phyloP scores from a whole-genome alignment of 208 protist genomes.

The Acanthamoeba castellanii region DNA sequence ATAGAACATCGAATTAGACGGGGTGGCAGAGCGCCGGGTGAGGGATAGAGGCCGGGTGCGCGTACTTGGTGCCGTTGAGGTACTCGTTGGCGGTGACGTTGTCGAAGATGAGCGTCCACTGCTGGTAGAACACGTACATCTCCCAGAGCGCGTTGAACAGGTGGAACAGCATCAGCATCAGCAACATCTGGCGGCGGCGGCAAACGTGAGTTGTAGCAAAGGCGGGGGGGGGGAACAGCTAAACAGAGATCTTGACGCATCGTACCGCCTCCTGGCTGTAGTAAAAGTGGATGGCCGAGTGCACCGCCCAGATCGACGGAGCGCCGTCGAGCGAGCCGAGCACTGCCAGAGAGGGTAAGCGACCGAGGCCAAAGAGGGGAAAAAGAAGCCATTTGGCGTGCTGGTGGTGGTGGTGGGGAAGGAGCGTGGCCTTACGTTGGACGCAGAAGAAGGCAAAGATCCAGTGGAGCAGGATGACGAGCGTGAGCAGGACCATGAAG shows the following conservation, averaged over 20 bases:
- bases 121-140: slow-evolving; percentile 42
- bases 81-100: slow-evolving; percentile 47
- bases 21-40: not conserved
- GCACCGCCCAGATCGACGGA: not conserved
- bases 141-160: slow-evolving; percentile 37
- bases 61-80: not conserved
- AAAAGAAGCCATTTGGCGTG: not conserved
- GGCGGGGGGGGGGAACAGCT: not conserved
- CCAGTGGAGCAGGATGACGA: slow-evolving; percentile 88
- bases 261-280: not conserved
- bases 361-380: not conserved
- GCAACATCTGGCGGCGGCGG: not conserved
- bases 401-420: not conserved
- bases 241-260: not conserved
- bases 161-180: slow-evolving; percentile 36
- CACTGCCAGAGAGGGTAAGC: not conserved
- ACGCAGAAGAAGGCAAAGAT: slow-evolving; percentile 56
- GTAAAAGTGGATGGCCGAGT: slow-evolving; percentile 33
- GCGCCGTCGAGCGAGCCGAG: not conserved
- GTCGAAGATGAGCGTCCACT: not conserved
- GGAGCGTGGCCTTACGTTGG: not conserved
- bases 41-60: not conserved
- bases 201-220: not conserved
- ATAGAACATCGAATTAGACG: not conserved
- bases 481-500: slow-evolving; percentile 92